Base-by-base conservation (phyloP, 768 basidiomycete species). In the Termitomyces eurrhizus region DNA sequence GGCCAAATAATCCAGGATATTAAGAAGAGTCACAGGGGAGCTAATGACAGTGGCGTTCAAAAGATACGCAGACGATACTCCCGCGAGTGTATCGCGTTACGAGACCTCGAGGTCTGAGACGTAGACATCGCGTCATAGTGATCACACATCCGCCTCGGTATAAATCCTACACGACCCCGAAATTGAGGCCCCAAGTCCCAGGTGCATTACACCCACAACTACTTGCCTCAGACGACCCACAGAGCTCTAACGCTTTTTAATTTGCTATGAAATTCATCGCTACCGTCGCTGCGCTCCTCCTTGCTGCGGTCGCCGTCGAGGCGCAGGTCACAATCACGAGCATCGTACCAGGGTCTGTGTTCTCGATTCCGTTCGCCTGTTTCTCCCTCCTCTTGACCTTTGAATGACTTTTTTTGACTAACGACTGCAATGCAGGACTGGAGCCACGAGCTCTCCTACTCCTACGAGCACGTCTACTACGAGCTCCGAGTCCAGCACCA, bases 321-420 rank as follows among this genome's bases (percentile, higher is more conserved):
- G 60, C 55, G 1, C 60, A 61, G 55, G 60, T 61, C 16, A 61
- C 60, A 16, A 61, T 61, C 41, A 61, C 60, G 14, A 61, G 60
- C 39, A 45, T 57, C 26, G 49, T 61, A n/a, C 60, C 60, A 56
- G 60, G 60, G 60, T 61, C 39, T 39, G 60, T 61, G 41, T 37
- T 45, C 5, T 29, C 46, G 9, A 4, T 52, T 53, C 50, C 29
- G 35, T 56, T 37, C 32, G 35, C 54, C 18, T 41, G 29, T 49
- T 44, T 37, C n/a, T 44, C 37, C 9, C 18, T 21, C 16, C 18
- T n/a, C 16, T 9, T 4, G 13, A 18, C 1, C 7, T 18, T 24
- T 41, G 39, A n/a, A 13, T n/a, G 3, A 4, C 7, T 33, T 44
- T 42, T 11, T 21, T 6, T 44, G 54, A 55, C 41, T 55, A 13